A percentile compares a stretch with the other conserved stretches of the same genome.
Evolutionary conservation across 257 asterid species (phyloP).

Genomic region (Forsythia viridissima): DNA sequence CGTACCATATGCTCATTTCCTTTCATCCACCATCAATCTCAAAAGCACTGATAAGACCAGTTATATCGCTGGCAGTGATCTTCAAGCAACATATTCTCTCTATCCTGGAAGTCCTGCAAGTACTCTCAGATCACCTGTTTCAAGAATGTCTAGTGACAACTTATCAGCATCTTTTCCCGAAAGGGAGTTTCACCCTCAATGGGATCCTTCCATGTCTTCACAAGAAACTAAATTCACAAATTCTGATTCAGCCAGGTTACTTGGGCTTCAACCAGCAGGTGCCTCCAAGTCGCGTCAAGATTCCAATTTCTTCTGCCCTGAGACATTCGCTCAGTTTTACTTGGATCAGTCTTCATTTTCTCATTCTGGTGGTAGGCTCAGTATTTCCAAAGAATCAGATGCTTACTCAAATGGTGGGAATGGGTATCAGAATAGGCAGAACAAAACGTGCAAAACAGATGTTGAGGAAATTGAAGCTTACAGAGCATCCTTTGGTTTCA

Average conservation of each 20-base stretch:
- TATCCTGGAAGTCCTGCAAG: slow-evolving; percentile 64
- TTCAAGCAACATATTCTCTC: slow-evolving; percentile 46
- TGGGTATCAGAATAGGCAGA: slow-evolving; percentile 73
- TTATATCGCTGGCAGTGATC: slow-evolving; percentile 32
- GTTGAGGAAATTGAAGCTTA: slow-evolving; percentile 94
- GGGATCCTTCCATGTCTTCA: slow-evolving; percentile 39
- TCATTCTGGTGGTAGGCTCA: slow-evolving; percentile 87
- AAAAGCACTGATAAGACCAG: slow-evolving; percentile 27
- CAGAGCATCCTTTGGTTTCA: slow-evolving; percentile 97
- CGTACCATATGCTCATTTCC: slow-evolving; percentile 70
- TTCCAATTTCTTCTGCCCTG: slow-evolving; percentile 97
- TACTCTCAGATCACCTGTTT: slow-evolving; percentile 46
- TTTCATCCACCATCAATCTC: slow-evolving; percentile 44
- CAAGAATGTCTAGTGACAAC: slow-evolving; percentile 35
- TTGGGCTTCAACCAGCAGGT: slow-evolving; percentile 40
- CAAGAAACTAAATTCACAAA: slow-evolving; percentile 40
- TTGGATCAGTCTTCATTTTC: slow-evolving; percentile 79
- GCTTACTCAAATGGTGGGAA: slow-evolving; percentile 66
- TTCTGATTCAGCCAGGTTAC: slow-evolving; percentile 59
- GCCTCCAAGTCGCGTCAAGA: slow-evolving; percentile 61
- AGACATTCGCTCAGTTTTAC: slow-evolving; percentile 96
- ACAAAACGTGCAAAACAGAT: slow-evolving; percentile 67
- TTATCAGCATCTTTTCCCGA: slow-evolving; percentile 45
- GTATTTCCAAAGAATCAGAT: slow-evolving; percentile 88
- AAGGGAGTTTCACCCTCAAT: slow-evolving; percentile 37